Evolutionary conservation across 805 yeast genomes (phyloP).

Genomic region (Isabelozyma heimii): DNA sequence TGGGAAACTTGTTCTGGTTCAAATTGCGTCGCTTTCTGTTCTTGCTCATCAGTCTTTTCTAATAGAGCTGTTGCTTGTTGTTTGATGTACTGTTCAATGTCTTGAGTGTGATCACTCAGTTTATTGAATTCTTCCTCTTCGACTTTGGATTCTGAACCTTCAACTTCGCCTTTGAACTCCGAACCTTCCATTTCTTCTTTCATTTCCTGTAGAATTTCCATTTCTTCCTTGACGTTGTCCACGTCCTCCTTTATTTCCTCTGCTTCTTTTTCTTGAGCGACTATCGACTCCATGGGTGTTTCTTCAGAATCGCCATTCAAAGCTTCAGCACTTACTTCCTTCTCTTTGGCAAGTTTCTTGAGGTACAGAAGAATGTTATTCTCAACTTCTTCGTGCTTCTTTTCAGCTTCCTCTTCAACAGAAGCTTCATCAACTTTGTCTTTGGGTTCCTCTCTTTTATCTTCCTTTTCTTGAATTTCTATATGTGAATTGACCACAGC

Average conservation of each 20-base stretch:
- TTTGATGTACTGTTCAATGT: conserved; percentile 3
- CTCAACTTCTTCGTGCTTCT: not conserved
- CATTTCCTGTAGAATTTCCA: not conserved
- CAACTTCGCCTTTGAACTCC: conserved; percentile 16
- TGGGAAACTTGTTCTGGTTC: conserved; percentile 1
- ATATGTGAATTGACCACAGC: too few relatives aligned
- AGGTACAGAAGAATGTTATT: not conserved
- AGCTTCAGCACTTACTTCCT: not conserved
- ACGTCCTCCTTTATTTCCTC: too few relatives aligned
- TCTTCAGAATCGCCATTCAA: not conserved
- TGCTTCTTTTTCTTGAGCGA: too few relatives aligned
- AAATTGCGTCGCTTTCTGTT: not conserved
- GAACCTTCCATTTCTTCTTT: conserved; percentile 11
- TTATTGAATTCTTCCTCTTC: conserved; percentile 6
- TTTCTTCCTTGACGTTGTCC: not conserved
- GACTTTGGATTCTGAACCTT: conserved; percentile 16
- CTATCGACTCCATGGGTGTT: not conserved
- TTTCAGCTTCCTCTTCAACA: not conserved
- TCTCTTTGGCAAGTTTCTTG: not conserved
- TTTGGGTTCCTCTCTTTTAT: not conserved
- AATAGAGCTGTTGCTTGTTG: not conserved
- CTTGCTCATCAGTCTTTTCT: conserved; percentile 1
- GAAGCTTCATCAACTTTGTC: not conserved
- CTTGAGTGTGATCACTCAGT: conserved; percentile 4
- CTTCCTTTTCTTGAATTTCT: not conserved